Conservation (phyloP, 805 yeast genomes). For the Cephaloascus fragrans region DNA sequence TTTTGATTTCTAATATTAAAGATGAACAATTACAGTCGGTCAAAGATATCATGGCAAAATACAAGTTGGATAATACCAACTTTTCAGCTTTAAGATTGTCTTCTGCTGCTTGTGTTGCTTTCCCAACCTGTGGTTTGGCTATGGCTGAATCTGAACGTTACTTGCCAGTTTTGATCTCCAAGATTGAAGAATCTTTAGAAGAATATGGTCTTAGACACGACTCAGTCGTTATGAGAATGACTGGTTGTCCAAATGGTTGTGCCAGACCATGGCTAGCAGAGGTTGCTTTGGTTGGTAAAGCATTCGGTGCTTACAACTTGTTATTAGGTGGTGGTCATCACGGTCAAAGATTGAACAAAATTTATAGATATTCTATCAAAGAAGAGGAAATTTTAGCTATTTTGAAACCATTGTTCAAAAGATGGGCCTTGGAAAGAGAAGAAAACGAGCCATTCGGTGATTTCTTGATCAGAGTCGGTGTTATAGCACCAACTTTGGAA, state of each 20-base stretch:
- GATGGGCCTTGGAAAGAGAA: constrained; percentile 86
- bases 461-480: constrained; percentile 78
- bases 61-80: constrained; percentile 75
- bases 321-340: constrained; percentile 94
- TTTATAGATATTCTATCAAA: constrained; percentile 77
- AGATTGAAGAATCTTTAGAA: constrained; percentile 80
- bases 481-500: constrained; percentile 79
- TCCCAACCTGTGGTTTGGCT: constrained; percentile 98
- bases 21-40: constrained; percentile 57
- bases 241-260: constrained; percentile 98
- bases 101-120: constrained; percentile 94
- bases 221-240: constrained; percentile 94
- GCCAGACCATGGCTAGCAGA: constrained; percentile 98
- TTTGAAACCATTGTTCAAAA: constrained; percentile 79
- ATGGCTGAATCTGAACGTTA: constrained; percentile 97
- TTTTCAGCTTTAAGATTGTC: constrained; percentile 80
- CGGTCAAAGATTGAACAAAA: constrained; percentile 87
- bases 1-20: constrained; percentile 61
- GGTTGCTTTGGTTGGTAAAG: constrained; percentile 91
- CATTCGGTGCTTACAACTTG: constrained; percentile 85
- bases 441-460: constrained; percentile 96
- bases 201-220: constrained; percentile 92
- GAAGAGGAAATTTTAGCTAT: constrained; percentile 79
- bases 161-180: constrained; percentile 71
- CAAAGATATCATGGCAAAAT: constrained; percentile 56